Conservation (phyloP, 495 filamentous ascomycete genomes). For the Aspergillus campestris region DNA sequence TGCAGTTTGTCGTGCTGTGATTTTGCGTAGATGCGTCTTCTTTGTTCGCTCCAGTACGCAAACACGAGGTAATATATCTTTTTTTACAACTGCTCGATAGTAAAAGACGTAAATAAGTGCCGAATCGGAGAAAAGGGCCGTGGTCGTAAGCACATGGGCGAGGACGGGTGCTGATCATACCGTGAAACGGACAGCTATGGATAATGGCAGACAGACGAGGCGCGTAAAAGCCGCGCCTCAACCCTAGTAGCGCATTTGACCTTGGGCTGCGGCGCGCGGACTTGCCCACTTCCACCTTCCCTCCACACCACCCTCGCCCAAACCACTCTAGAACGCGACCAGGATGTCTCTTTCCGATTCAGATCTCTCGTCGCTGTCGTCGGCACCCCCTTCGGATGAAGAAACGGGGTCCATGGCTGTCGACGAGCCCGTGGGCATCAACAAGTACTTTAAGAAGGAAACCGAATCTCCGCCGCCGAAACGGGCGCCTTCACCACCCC, state of each 20-base stretch:
- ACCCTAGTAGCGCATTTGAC: slow-evolving; percentile 16
- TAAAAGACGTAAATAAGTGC: no score
- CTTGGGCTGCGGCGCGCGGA: slow-evolving; percentile 16
- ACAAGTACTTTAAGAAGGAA: slow-evolving; percentile 42
- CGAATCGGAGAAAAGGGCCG: not conserved
- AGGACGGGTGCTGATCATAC: slow-evolving; percentile 15
- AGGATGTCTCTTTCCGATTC: slow-evolving; percentile 47
- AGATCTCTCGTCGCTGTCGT: slow-evolving; percentile 51
- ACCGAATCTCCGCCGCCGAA: slow-evolving; percentile 59
- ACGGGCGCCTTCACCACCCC: slow-evolving; percentile 74
- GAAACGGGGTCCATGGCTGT: slow-evolving; percentile 36
- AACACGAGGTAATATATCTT: no score
- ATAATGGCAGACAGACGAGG: slow-evolving; percentile 13
- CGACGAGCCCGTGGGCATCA: slow-evolving; percentile 35
- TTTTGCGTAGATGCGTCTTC: no score
- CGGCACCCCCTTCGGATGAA: slow-evolving; percentile 48
- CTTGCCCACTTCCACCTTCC: slow-evolving; percentile 22
- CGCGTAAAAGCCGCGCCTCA: slow-evolving; percentile 25
- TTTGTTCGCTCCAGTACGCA: no score
- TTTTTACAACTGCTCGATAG: no score
- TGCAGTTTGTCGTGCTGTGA: no score
- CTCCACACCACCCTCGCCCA: slow-evolving; percentile 7
- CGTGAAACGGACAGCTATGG: slow-evolving; percentile 14
- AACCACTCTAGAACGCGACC: slow-evolving; percentile 15
- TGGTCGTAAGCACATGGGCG: slow-evolving; percentile 8